Conservation (phyloP, 2,329 filamentous ascomycete species). For the Zelopaecilomyces penicillatus region DNA sequence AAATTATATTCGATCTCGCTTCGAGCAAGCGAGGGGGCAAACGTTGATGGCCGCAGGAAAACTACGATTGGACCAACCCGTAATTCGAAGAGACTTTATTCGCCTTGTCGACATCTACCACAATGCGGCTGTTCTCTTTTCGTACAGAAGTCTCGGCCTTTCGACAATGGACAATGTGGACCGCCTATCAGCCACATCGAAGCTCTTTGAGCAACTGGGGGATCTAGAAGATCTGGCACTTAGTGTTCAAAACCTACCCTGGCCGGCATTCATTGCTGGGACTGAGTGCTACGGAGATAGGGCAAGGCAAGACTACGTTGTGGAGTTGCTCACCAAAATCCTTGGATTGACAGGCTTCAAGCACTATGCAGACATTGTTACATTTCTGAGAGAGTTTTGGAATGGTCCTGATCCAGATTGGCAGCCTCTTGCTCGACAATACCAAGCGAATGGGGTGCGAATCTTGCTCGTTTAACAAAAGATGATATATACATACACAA, state of each 20-base stretch:
- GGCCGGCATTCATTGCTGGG: constrained; percentile 22
- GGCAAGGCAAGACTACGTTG: constrained; percentile 12
- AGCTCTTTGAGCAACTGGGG: constrained; percentile 15
- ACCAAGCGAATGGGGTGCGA: constrained; percentile 15
- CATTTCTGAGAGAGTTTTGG: constrained; percentile 19
- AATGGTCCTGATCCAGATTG: constrained; percentile 16
- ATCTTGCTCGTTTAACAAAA: constrained; percentile 13
- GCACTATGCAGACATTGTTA: constrained; percentile 15
- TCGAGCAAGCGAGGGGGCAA: constrained; percentile 18
- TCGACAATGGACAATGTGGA: constrained; percentile 9
- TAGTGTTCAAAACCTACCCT: constrained; percentile 21
- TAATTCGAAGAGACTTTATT: constrained; percentile 16
- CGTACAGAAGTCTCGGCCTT: constrained; percentile 18
- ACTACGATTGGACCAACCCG: constrained; percentile 12
- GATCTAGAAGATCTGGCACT: constrained; percentile 15
- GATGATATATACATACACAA: not conserved
- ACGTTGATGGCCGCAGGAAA: constrained; percentile 19
- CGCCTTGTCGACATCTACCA: constrained; percentile 22
- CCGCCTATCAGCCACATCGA: constrained; percentile 9
- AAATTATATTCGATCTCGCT: constrained; percentile 10
- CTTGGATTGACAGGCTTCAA: constrained; percentile 16
- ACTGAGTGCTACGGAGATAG: constrained; percentile 16
- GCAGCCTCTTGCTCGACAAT: constrained; percentile 15
- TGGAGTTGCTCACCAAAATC: constrained; percentile 11
- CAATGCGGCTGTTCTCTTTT: constrained; percentile 19